Evolutionary conservation across 1,284 basidiomycete genomes (phyloP), one percentile per base, ranked within the genome.

Genomic region (Trametes sp.): DNA sequence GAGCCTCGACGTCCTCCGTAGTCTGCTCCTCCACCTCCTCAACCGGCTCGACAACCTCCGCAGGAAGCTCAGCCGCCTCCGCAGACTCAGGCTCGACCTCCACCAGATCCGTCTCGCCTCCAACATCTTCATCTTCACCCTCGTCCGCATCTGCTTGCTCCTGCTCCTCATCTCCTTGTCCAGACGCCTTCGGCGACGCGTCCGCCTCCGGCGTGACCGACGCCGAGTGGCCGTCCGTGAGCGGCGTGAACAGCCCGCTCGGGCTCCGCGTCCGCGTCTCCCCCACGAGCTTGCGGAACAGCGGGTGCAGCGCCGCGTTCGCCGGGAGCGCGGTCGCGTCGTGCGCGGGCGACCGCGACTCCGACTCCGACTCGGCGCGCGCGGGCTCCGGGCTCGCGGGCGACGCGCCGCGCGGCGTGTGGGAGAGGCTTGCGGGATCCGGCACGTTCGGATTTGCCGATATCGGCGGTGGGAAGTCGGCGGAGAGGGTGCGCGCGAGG

Each of bases 371-470:
- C 35, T 54, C 51, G 23, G 52, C 29, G 28, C 45, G 24, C 23
- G 26, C 24, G n/a, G 38, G 55, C 2, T 29, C 41, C 2, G 52
- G 45, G 54, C 57, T 54, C 2, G 59, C 42, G 24, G 63, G 57
- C 21, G 61, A 49, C 52, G 57, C 5, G 71, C 65, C 4, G 7
- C 63, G 61, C 9, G 75, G 69, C 0, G 72, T 70, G 24, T 61
- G 64, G 6, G 68, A 57, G 24, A 69, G 65, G 50, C 72, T 75
- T 7, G 76, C 74, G 14, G 80, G 80, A 60, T 82, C 82, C 36
- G 76, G 77, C 23, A 81, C 77, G 28, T 69, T 71, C 29, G 79
- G 78, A 57, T 82, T 77, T 11, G 81, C 81, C 5, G 74, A 75
- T 28, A 82, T 70, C 23, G 82, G 81, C 67, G 80, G 78, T 16